Evolutionary conservation across 257 asterid genomes (phyloP), one percentile per base, ranked within the genome.

Genomic region (Schizonepeta tenuifolia): DNA sequence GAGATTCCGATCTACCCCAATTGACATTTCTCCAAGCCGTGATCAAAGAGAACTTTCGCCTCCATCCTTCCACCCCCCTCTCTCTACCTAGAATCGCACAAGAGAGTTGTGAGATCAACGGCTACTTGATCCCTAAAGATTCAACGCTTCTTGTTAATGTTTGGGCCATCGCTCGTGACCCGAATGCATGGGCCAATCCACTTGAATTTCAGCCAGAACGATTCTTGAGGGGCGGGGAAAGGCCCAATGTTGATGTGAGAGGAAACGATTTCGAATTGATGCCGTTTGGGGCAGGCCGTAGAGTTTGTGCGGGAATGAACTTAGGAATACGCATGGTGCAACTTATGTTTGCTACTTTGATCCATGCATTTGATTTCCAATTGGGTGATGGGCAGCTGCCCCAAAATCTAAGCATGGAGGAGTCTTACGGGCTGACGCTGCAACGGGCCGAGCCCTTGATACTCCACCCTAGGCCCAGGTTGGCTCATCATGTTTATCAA

Each of bases 131-230:
- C 7, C 97, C 98, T 0, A 88, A 89, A 70, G 97, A 89, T 1
- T 77, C 97, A 0, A 91, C 96, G 0, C 93, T 94, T 38, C 90
- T 93, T 2, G 86, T 85, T 56, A 93, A 93, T 1, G 89, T 93
- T 1, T 93, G 96, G 98, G 97, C 97, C 65, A 89, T 93, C 9
- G 81, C 87, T 20, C 96, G 96, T n/a, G 97, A 93, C 62, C 96
- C 97, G 10, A 38, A 85, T 0, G 9, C 9, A 3, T 91, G 98
- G 98, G 20, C 72, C 14, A 81, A 85, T 0, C 98, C 98, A 3
- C 76, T 89, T 0, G 91, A 80, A 61, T 93, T 93, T 28, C 71
- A 70, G 6, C 98, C 98, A 0, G 81, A 65, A 1, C 77, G 97
- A 14, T 93, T 91, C 82, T 44, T 91, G 15, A 75, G 83, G 0